Evolutionary conservation across 176 grass and related monocot genomes (phyloP), one percentile per base, ranked within the genome.

Genomic region (Oryza rufipogon): DNA sequence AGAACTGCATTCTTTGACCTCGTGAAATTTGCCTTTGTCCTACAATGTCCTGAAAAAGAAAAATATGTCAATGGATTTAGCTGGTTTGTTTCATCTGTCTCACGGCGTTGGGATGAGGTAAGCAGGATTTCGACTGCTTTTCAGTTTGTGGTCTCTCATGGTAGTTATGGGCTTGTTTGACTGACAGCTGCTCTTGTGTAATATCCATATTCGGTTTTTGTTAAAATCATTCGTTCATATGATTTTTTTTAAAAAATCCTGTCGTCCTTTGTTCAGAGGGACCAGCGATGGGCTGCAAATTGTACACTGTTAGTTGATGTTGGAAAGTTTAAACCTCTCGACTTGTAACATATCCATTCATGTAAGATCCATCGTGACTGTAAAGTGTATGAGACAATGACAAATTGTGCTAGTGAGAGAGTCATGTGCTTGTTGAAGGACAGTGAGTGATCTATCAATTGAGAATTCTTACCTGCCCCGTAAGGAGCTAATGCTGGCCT

Each of bases 181-280:
- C 51, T 83, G 76, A 83, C 63, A 75, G 23, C 30, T 66, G 36
- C 46, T 79, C n/a, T 19, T 68, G 74, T 86, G 80, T 51, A 73
- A 79, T 75, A 58, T 10, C 38, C 25, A 36, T 86, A 39, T 64
- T 83, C 41, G 69, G 77, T 86, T 23, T 2, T 64, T 70, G 80
- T 61, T 38, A 33, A 68, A 79, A 74, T 64, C 79, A 87, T 90
- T 83, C 41, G 60, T 84, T 87, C 63, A 74, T 72, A 68, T 68
- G 39, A 33, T 73, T 81, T 26, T 86, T 86, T 47, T 2, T 0
- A 39, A 42, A 44, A 44, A 44, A 10, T 23, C 39, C 0, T 7
- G 66, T 13, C 45, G 14, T 11, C 34, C 15, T 11, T 23, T 54
- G n/a, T 34, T 14, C 2, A 39, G 4, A 11, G 34, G 74, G 25